These are phyloP conservation scores for Lactifluus hygrophoroides DNA, from an alignment of 768 basidiomycete species.

Conservation along the genomic window DNA sequence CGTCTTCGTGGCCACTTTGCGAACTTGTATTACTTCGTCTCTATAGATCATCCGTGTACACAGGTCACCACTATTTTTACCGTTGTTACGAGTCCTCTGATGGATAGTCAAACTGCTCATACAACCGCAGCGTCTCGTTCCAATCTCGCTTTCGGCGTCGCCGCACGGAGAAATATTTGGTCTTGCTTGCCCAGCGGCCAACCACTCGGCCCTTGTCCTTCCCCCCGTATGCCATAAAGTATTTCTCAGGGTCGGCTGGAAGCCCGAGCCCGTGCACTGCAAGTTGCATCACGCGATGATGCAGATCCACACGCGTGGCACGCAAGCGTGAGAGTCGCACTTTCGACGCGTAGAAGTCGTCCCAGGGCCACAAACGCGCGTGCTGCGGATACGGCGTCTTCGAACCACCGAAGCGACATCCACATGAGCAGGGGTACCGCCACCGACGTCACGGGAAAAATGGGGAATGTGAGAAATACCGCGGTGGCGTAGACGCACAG, in stretches of 20 bases:
- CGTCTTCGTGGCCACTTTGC: too few relatives aligned
- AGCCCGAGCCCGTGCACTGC: conserved; percentile 51
- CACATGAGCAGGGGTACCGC: conserved; percentile 75
- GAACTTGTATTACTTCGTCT: not conserved
- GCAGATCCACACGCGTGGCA: conserved; percentile 45
- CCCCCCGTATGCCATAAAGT: conserved; percentile 51
- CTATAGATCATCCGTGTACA: conserved; percentile 8
- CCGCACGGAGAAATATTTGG: conserved; percentile 72
- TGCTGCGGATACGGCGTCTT: conserved; percentile 73
- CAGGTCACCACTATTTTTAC: not conserved
- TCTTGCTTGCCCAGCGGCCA: conserved; percentile 58
- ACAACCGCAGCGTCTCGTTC: conserved; percentile 78
- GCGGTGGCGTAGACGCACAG: conserved; percentile 53
- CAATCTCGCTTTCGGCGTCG: conserved; percentile 79
- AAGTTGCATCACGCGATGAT: conserved; percentile 58
- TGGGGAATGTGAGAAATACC: conserved; percentile 51
- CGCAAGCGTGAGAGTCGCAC: conserved; percentile 47
- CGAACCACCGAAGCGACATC: conserved; percentile 83
- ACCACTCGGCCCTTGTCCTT: conserved; percentile 63
- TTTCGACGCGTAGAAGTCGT: conserved; percentile 56
- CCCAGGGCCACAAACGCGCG: conserved; percentile 60
- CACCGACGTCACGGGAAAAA: conserved; percentile 47
- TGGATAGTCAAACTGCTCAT: conserved; percentile 79
- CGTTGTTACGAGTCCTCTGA: conserved; percentile 36
- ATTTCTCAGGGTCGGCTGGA: conserved; percentile 59